These are phyloP conservation scores for Saccharomyces kudriavzevii DNA, from an alignment of 805 yeast genomes.

Conservation along the genomic window DNA sequence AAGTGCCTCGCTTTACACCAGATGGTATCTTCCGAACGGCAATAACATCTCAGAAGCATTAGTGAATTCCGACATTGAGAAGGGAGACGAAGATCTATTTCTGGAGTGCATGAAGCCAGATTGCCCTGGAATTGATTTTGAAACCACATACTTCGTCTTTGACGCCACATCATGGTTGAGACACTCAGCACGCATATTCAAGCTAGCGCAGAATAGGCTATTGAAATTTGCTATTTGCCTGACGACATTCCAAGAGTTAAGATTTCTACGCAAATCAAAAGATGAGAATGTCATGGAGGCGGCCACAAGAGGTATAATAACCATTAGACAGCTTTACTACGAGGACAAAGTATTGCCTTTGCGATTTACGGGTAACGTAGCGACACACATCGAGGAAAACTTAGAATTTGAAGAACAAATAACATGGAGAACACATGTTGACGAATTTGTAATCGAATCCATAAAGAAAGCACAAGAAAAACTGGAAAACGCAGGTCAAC, in stretches of 20 bases:
- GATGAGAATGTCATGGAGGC: constrained; percentile 72
- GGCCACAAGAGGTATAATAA: constrained; percentile 72
- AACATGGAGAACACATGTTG: constrained; percentile 65
- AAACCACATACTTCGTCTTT: constrained; percentile 50
- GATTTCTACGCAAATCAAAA: constrained; percentile 60
- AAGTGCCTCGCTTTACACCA: constrained; percentile 29
- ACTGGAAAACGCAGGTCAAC: constrained; percentile 1
- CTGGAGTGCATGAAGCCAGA: constrained; percentile 16
- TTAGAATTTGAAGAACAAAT: constrained; percentile 66
- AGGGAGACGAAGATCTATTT: constrained; percentile 14
- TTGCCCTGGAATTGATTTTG: constrained; percentile 41
- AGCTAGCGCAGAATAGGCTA: constrained; percentile 53
- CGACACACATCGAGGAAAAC: constrained; percentile 62
- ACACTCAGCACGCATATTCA: constrained; percentile 69
- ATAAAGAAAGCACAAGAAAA: constrained; percentile 27
- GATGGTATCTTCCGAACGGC: constrained; percentile 8
- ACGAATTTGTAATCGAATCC: constrained; percentile 55
- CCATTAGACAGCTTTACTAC: constrained; percentile 55
- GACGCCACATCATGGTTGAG: constrained; percentile 79
- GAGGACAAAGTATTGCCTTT: constrained; percentile 51
- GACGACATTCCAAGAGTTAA: constrained; percentile 68
- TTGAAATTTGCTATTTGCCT: constrained; percentile 59
- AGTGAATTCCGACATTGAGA: background rate
- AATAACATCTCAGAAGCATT: background rate
- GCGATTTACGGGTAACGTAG: constrained; percentile 62